Evolutionary conservation across 331 rosid genomes (phyloP), one percentile per base, ranked within the genome.

Genomic region (Pyrus hybrid): DNA sequence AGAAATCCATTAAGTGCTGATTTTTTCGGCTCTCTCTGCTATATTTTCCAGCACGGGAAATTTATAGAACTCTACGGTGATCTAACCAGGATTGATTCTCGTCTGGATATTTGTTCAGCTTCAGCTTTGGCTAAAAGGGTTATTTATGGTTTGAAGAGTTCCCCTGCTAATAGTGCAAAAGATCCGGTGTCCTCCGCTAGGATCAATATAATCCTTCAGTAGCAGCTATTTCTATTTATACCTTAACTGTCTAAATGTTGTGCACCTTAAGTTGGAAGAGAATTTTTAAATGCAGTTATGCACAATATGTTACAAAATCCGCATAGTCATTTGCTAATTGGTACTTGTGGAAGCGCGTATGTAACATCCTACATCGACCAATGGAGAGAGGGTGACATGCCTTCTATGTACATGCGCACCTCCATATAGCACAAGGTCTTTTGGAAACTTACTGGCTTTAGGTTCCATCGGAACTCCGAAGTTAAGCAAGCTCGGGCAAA

Each of bases 11-110:
- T 91, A 3, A 33, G 11, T 26, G 3, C 41, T 33, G 41, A 7
- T 33, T 33, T 33, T 33, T 33, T 33, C 71, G 97, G 97, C 80
- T 93, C 96, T 49, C 72, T 87, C 71, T 90, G 93, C 89, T 93
- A 81, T 75, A 83, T 89, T 71, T 86, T 60, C 82, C 98, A 93
- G 88, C 91, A 79, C 30, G 98, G 97, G 51, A 85, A 77, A 72
- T 93, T 93, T 83, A 81, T 76, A 69, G 87, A 86, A 56, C 56
- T 57, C 7, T 90, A 64, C 16, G 77, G 86, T 70, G 97, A 91
- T 72, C 89, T 91, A 53, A 88, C 97, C 70, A 86, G 97, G 84
- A 43, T 93, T 53, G 97, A 93, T 83, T 89, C 96, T 77, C 97
- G 90, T 49, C 79, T 91, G 22, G 93, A 91, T 83, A 80, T 93